Conservation (phyloP, 306 rosid genomes). For the Potentilla sterilis region DNA sequence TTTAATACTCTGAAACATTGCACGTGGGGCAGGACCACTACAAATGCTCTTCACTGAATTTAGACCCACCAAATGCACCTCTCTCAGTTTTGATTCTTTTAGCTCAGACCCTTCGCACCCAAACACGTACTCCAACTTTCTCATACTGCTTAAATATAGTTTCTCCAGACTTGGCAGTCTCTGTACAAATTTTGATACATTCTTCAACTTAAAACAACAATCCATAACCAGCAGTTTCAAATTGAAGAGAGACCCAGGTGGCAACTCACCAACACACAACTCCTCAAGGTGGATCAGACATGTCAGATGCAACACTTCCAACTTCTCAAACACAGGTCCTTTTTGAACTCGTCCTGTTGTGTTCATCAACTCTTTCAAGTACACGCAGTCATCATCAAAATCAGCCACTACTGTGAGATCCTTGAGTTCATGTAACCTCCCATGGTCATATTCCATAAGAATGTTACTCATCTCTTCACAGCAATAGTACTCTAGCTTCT, state of each 20-base stretch:
- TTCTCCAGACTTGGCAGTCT: background rate
- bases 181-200: constrained; percentile 2
- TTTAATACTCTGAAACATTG: constrained; percentile 4
- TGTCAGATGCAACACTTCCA: background rate
- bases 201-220: background rate
- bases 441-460: background rate
- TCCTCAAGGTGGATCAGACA: fast-evolving
- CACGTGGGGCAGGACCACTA: background rate
- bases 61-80: background rate
- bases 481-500: background rate
- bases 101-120: background rate
- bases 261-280: background rate
- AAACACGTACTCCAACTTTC: background rate
- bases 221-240: fast-evolving
- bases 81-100: background rate
- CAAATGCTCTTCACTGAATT: background rate
- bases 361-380: background rate
- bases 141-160: fast-evolving
- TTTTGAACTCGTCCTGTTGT: background rate
- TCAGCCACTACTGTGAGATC: background rate
- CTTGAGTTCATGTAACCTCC: background rate
- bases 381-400: fast-evolving
- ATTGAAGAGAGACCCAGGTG: background rate
- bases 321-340: background rate
- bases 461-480: fast-evolving